Evolutionary conservation across 495 filamentous ascomycete species (phyloP).

Genomic region (Penicillium waksmanii): DNA sequence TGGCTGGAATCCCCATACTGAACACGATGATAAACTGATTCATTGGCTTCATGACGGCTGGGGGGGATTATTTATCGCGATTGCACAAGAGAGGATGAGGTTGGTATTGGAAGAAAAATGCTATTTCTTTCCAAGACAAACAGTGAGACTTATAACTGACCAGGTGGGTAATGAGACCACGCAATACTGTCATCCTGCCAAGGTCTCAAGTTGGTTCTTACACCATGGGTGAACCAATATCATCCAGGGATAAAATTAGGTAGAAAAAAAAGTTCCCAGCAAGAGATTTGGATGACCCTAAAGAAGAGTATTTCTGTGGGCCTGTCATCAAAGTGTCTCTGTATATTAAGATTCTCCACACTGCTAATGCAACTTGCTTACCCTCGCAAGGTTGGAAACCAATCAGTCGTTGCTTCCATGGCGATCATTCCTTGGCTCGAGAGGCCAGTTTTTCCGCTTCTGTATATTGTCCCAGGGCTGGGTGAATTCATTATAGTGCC

Average conservation of each 20-base stretch:
- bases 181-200: background rate
- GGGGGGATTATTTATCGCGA: background rate
- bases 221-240: background rate
- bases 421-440: background rate
- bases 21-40: background rate
- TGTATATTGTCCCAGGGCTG: too few relatives aligned
- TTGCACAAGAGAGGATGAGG: background rate
- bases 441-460: too few relatives aligned
- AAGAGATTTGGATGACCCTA: background rate
- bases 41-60: background rate
- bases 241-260: background rate
- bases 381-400: background rate
- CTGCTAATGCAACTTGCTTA: background rate
- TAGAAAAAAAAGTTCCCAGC: background rate
- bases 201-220: background rate
- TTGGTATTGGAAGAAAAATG: background rate
- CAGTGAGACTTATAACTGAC: background rate
- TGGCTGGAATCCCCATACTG: conserved; percentile 17
- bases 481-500: too few relatives aligned
- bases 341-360: background rate
- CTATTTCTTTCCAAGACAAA: background rate
- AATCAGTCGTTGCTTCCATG: background rate
- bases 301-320: background rate
- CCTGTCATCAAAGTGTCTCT: background rate
- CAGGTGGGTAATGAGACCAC: background rate